Evolutionary conservation across 306 rosid species (phyloP).

Genomic region (Vicia sativa): DNA sequence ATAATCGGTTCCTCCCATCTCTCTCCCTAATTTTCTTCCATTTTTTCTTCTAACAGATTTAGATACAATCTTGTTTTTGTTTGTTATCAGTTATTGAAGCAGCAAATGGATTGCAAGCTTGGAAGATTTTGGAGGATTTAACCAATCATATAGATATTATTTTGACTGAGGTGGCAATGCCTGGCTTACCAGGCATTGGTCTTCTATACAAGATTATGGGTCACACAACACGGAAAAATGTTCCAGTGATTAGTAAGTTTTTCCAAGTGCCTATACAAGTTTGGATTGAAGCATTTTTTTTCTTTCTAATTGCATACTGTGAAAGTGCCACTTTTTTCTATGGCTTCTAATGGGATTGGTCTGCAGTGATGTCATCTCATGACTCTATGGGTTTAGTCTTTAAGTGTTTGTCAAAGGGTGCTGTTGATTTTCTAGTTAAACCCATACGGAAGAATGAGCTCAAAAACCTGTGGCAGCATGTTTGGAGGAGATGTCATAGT

Average conservation of each 20-base stretch:
- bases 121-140: conserved; percentile 87
- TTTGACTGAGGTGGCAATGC: conserved; percentile 91
- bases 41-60: background rate
- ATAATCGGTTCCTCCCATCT: background rate
- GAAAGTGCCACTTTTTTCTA: conserved; percentile 40
- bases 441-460: conserved; percentile 98
- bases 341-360: conserved; percentile 56
- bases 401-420: conserved; percentile 97
- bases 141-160: conserved; percentile 81
- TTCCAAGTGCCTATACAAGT: conserved; percentile 30
- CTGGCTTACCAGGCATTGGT: conserved; percentile 80
- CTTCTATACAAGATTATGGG: conserved; percentile 83
- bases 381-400: conserved; percentile 97
- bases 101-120: conserved; percentile 85
- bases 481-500: conserved; percentile 98
- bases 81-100: conserved; percentile 67
- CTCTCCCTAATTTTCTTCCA: background rate
- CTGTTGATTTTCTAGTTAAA: conserved; percentile 92
- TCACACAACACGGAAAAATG: conserved; percentile 74
- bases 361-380: conserved; percentile 98
- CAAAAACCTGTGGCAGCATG: conserved; percentile 97
- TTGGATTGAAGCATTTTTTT: conserved; percentile 40
- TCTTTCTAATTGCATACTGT: conserved; percentile 49
- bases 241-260: conserved; percentile 93
- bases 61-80: conserved; percentile 7